Percentiles rank a stretch among this genome's conserved stretches.
These are phyloP conservation scores for Schoenoplectus tabernaemontani DNA, from an alignment of 202 grass and related monocot genomes.

Conservation along the genomic window DNA sequence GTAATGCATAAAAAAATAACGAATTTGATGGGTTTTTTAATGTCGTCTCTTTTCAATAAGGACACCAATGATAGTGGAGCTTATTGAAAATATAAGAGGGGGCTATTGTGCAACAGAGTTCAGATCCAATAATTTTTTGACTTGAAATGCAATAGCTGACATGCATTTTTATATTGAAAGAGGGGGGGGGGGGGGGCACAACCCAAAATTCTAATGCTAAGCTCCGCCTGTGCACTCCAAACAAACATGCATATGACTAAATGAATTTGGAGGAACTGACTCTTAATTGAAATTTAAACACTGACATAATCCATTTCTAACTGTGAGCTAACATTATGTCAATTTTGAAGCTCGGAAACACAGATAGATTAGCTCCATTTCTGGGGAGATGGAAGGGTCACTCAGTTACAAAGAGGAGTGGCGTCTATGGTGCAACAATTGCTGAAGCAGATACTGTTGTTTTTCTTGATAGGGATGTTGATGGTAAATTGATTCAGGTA, in stretches of 20 bases:
- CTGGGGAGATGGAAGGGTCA: slow-evolving; percentile 77
- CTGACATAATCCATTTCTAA: not conserved
- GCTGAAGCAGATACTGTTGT: slow-evolving; percentile 51
- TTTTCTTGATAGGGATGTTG: slow-evolving; percentile 49
- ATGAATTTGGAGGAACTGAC: not conserved
- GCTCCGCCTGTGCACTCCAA: too few species aligned
- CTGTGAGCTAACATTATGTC: not conserved
- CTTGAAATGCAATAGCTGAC: too few species aligned
- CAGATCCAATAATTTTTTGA: too few species aligned
- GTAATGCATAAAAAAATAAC: not conserved
- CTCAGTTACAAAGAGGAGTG: slow-evolving; percentile 81
- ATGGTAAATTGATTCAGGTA: slow-evolving; percentile 64
- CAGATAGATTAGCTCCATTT: slow-evolving; percentile 46
- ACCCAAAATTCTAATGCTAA: too few species aligned
- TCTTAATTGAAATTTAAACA: not conserved
- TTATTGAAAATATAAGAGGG: too few species aligned
- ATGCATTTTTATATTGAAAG: too few species aligned
- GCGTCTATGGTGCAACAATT: slow-evolving; percentile 80
- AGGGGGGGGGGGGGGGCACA: too few species aligned
- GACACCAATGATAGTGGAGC: too few species aligned
- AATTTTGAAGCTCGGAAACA: slow-evolving; percentile 22
- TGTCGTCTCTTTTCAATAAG: too few species aligned
- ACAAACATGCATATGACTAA: not conserved
- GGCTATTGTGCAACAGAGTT: too few species aligned
- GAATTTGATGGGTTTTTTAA: not conserved